Conservation (phyloP, 2,329 filamentous ascomycete species). For the Salinomyces thailandicus region DNA sequence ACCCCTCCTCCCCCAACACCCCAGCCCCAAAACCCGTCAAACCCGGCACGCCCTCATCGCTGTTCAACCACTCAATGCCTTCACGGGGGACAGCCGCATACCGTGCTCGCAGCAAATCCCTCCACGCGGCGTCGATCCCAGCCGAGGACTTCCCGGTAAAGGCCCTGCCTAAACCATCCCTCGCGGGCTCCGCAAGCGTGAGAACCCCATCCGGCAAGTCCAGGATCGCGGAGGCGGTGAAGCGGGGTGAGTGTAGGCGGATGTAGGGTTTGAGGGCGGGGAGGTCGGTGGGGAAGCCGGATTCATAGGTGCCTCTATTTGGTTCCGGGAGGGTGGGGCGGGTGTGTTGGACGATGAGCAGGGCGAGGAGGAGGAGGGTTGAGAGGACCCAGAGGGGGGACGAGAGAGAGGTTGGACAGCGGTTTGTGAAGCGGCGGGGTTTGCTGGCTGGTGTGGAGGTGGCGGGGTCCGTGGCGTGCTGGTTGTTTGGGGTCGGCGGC, state of each 20-base stretch:
- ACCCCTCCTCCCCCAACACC: too few relatives aligned
- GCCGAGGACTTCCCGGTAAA: not conserved
- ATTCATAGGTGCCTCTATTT: slow-evolving; percentile 4
- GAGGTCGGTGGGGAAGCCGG: not conserved
- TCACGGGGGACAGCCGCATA: not conserved
- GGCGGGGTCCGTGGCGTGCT: too few relatives aligned
- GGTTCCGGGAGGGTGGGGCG: not conserved
- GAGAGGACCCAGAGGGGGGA: slow-evolving; percentile 3
- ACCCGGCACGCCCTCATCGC: not conserved
- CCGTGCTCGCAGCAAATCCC: not conserved
- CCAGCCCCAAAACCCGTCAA: not conserved
- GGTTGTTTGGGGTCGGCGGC: too few relatives aligned
- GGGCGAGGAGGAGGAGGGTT: slow-evolving; percentile 2
- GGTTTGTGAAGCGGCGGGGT: too few relatives aligned
- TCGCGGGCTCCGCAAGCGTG: not conserved
- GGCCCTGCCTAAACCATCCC: not conserved
- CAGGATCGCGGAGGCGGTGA: not conserved
- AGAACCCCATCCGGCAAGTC: not conserved
- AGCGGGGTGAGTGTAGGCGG: not conserved
- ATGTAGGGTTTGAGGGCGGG: not conserved
- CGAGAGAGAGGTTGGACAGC: too few relatives aligned
- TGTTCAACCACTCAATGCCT: not conserved
- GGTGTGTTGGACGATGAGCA: slow-evolving; percentile 3
- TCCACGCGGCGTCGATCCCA: not conserved
- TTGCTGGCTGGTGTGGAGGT: too few relatives aligned